Base-by-base conservation (phyloP, 1,284 basidiomycete species). In the Papiliotrema laurentii region DNA sequence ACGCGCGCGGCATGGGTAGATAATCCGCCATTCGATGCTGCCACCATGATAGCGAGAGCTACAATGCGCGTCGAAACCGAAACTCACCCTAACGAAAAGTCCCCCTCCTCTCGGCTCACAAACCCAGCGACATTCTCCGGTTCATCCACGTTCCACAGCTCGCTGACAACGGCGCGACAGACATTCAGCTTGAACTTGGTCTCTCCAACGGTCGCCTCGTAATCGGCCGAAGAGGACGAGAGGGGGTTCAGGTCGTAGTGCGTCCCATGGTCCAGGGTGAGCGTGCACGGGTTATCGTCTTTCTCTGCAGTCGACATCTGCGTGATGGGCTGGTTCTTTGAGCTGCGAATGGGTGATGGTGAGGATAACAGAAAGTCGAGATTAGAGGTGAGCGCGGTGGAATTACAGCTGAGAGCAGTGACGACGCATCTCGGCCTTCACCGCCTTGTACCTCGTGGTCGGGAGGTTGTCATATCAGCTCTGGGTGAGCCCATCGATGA, bases 171-270 rank as follows among this genome's bases (percentile, higher is more conserved):
- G 7, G 57, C 50, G 28, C 71, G 58, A 49, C 72, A 74, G 21
- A 73, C 68, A 50, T 74, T 74, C 40, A 74, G 56, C 43, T 68
- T 65, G 54, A 64, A 74, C 25, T 46, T 59, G 27, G 53, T 55
- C 14, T 60, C 57, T n/a, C 63, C 62, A 10, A 59, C 58, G 36
- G 53, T 46, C 21, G 63, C 59, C n/a, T 52, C 49, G 43, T 70
- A 70, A 51, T 72, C 69, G n/a, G 51, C 43, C 28, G 53, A 50
- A 7, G 63, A 51, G 2, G 65, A 65, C 11, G 59, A 49, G 3
- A 74, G 60, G 3, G 59, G 54, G 16, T 61, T 63, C 24, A 74
- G 61, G 51, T 72, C 72, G 52, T 67, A 74, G 53, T 69, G 66
- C 18, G 69, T 72, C 16, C 71, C 69, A 49, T 72, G 68, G 11